A percentile compares a stretch with the other conserved stretches of the same genome.
Evolutionary conservation across 371 early-diverging fungal species (phyloP).

Genomic region (Chytridium lagenaria): DNA sequence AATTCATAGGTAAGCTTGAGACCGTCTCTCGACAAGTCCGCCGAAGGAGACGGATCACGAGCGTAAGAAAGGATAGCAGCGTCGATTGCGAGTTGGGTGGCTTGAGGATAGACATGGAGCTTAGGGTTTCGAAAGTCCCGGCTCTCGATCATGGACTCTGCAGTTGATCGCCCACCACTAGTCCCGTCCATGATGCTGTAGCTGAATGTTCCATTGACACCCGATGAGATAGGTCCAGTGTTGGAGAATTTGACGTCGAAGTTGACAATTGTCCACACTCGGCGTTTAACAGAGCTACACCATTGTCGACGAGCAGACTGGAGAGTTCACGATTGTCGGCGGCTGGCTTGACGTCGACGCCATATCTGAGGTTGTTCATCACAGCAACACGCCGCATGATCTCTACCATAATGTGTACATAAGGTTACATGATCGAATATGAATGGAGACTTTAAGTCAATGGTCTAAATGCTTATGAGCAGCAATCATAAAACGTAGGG

Average conservation of each 20-base stretch:
- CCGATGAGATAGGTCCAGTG: neutral
- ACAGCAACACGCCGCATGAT: slow-evolving; percentile 23
- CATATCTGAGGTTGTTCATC: slow-evolving; percentile 24
- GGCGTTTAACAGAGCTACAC: neutral
- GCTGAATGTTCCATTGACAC: neutral
- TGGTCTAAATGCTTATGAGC: neutral
- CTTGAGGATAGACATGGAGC: neutral
- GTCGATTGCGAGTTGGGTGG: slow-evolving; percentile 36
- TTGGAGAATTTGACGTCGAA: neutral
- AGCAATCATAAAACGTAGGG: too few species aligned
- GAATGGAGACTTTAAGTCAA: too few species aligned
- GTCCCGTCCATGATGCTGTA: slow-evolving; percentile 1
- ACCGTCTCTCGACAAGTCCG: neutral
- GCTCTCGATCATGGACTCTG: neutral
- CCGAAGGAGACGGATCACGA: slow-evolving; percentile 2
- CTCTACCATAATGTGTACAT: neutral
- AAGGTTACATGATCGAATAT: neutral
- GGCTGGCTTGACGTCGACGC: neutral
- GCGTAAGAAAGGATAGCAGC: slow-evolving; percentile 35
- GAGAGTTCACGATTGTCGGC: neutral
- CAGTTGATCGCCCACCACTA: too few species aligned
- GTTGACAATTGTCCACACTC: neutral
- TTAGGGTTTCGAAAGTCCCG: neutral
- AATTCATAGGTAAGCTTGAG: slow-evolving; percentile 16
- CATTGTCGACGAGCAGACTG: neutral